These are phyloP conservation scores for Saururus chinensis DNA, from an alignment of 164 flowering plant species.

Conservation along the genomic window DNA sequence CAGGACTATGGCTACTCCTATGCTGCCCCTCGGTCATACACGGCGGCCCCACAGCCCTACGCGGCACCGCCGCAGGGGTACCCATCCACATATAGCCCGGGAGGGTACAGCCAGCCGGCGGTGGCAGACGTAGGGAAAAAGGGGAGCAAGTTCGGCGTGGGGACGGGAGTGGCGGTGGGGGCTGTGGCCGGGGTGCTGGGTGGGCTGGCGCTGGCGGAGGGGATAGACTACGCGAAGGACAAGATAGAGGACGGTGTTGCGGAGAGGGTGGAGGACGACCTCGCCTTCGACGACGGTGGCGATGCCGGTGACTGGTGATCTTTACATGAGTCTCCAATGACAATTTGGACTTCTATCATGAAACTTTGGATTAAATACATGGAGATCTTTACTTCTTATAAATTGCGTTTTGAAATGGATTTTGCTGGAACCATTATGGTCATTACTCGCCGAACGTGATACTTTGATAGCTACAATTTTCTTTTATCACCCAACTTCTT, in stretches of 20 bases:
- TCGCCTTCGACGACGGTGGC: slow-evolving; percentile 17
- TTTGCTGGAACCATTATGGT: too few species aligned
- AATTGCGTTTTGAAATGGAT: too few species aligned
- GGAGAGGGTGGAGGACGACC: slow-evolving; percentile 54
- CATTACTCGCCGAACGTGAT: too few species aligned
- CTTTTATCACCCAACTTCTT: too few species aligned
- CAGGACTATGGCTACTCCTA: neutral
- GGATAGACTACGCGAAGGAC: slow-evolving; percentile 52
- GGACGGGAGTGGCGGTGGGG: slow-evolving; percentile 84
- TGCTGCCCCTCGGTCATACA: slow-evolving; percentile 19
- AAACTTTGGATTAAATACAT: too few species aligned
- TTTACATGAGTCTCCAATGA: too few species aligned
- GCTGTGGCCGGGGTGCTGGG: slow-evolving; percentile 72
- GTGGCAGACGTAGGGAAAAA: slow-evolving; percentile 28
- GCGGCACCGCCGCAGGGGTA: neutral
- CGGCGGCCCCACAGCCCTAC: slow-evolving; percentile 23
- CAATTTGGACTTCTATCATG: too few species aligned
- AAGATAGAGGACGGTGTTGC: slow-evolving; percentile 52
- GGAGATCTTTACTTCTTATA: too few species aligned
- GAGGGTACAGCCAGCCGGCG: slow-evolving; percentile 7
- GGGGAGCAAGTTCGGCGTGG: slow-evolving; percentile 43
- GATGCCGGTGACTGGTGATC: neutral
- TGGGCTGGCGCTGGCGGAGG: slow-evolving; percentile 68
- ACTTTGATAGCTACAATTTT: too few species aligned
- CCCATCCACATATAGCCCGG: slow-evolving; percentile 10